Evolutionary conservation across 495 filamentous ascomycete species (phyloP).

Genomic region (Penicillium pancosmium): DNA sequence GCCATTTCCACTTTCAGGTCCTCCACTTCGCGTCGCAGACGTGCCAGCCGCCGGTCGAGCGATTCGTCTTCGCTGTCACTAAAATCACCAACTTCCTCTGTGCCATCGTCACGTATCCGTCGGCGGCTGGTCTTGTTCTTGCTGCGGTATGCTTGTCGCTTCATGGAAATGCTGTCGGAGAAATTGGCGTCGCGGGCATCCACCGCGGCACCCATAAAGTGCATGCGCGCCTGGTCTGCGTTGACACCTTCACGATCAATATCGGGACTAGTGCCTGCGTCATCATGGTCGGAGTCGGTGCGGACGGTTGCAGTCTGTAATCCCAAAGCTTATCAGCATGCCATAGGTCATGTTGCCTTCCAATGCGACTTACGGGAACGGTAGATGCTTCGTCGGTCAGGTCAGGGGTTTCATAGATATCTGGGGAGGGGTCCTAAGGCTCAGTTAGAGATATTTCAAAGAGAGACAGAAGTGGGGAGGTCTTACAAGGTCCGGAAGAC

Average conservation of each 20-base stretch:
- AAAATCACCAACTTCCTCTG: slow-evolving; percentile 63
- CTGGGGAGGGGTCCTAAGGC: slow-evolving; percentile 79
- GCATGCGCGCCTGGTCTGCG: slow-evolving; percentile 74
- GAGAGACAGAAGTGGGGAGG: slow-evolving; percentile 1
- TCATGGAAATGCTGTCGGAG: slow-evolving; percentile 76
- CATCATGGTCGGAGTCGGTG: slow-evolving; percentile 67
- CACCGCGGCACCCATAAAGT: slow-evolving; percentile 73
- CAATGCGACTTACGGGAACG: slow-evolving; percentile 58
- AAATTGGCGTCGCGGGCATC: slow-evolving; percentile 78
- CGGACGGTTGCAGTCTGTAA: slow-evolving; percentile 63
- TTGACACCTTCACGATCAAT: slow-evolving; percentile 76
- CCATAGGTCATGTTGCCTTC: neutral
- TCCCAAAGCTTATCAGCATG: neutral
- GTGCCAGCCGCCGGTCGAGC: slow-evolving; percentile 73
- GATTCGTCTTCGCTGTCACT: slow-evolving; percentile 73
- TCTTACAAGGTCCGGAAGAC: slow-evolving; percentile 78
- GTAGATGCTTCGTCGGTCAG: slow-evolving; percentile 87
- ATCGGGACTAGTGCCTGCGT: slow-evolving; percentile 53
- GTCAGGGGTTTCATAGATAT: slow-evolving; percentile 94
- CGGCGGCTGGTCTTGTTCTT: slow-evolving; percentile 57
- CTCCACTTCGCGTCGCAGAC: slow-evolving; percentile 75
- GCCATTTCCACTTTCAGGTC: slow-evolving; percentile 71
- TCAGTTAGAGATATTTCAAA: slow-evolving; percentile 15
- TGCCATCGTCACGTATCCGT: slow-evolving; percentile 55
- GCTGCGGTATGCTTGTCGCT: slow-evolving; percentile 78